Evolutionary conservation across 306 rosid species (phyloP).

Genomic region (Rosa lucieae): DNA sequence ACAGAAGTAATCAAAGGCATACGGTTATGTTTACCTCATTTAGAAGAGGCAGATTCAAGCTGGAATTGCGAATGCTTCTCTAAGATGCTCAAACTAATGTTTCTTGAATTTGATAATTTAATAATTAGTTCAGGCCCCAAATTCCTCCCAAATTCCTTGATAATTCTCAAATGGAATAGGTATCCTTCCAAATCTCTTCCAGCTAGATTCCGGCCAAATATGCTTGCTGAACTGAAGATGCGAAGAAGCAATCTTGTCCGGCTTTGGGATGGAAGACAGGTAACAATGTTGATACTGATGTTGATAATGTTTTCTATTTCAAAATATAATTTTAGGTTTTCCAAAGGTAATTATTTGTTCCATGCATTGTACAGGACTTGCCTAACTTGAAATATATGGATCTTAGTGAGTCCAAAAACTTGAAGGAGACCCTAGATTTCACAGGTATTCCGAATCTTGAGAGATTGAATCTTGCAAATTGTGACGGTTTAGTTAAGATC

Average conservation of each 20-base stretch:
- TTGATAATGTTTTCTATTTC: not conserved
- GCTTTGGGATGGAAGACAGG: conserved; percentile 20
- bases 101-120: not conserved
- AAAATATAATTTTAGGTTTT: not conserved
- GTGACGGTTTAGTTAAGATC: conserved; percentile 18
- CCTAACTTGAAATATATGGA: conserved; percentile 9
- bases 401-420: conserved; percentile 5
- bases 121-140: not conserved
- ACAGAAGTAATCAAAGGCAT: conserved; percentile 10
- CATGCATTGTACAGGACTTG: not conserved
- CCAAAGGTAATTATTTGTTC: not conserved
- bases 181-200: no score
- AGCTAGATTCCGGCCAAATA: no score
- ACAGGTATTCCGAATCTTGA: conserved; percentile 5
- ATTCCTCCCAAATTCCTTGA: no score
- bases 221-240: no score
- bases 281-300: no score
- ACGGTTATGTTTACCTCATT: not conserved
- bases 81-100: conserved; percentile 19
- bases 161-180: no score
- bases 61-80: conserved; percentile 21
- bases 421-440: conserved; percentile 22
- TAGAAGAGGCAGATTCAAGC: conserved; percentile 9
- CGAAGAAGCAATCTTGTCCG: not conserved
- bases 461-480: not conserved